Conservation (phyloP, 768 basidiomycete genomes). For the Suillus clintonianus region DNA sequence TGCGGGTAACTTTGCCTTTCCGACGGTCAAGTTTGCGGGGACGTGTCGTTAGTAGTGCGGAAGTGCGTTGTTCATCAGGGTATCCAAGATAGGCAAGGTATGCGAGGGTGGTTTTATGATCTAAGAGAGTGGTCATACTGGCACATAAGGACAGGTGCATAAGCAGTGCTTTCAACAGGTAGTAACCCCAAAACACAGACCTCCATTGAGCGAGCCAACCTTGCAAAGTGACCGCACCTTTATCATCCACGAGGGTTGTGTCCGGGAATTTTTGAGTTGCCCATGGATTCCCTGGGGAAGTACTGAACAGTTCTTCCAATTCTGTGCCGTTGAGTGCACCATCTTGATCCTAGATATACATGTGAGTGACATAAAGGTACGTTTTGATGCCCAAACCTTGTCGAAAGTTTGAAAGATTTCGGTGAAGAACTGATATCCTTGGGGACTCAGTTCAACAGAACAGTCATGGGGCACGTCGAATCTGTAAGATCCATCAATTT, state of each 20-base stretch:
- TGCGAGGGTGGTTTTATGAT: constrained; percentile 86
- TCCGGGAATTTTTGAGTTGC: constrained; percentile 87
- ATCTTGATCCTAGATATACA: constrained; percentile 76
- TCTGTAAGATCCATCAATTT: constrained; percentile 41
- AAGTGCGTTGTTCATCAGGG: constrained; percentile 74
- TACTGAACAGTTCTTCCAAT: constrained; percentile 87
- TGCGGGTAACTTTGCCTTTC: constrained; percentile 85
- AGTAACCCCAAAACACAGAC: constrained; percentile 41
- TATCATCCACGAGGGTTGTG: constrained; percentile 83
- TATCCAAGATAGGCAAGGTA: constrained; percentile 97
- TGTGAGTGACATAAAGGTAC: constrained; percentile 3
- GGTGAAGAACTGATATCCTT: constrained; percentile 96
- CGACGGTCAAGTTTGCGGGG: constrained; percentile 83
- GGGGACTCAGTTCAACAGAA: constrained; percentile 91
- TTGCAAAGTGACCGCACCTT: constrained; percentile 91
- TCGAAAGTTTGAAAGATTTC: constrained; percentile 96
- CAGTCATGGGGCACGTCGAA: constrained; percentile 94
- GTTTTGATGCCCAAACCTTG: constrained; percentile 51
- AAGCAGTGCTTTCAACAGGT: neutral
- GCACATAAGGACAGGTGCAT: constrained; percentile 1
- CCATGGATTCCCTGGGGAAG: constrained; percentile 98
- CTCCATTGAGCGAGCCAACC: constrained; percentile 99
- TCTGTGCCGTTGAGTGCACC: constrained; percentile 85
- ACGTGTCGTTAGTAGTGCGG: constrained; percentile 82
- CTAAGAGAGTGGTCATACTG: constrained; percentile 97